A percentile compares a stretch with the other conserved stretches of the same genome.
These are phyloP conservation scores for Stylosanthes scabra DNA, from an alignment of 331 rosid species.

Conservation along the genomic window DNA sequence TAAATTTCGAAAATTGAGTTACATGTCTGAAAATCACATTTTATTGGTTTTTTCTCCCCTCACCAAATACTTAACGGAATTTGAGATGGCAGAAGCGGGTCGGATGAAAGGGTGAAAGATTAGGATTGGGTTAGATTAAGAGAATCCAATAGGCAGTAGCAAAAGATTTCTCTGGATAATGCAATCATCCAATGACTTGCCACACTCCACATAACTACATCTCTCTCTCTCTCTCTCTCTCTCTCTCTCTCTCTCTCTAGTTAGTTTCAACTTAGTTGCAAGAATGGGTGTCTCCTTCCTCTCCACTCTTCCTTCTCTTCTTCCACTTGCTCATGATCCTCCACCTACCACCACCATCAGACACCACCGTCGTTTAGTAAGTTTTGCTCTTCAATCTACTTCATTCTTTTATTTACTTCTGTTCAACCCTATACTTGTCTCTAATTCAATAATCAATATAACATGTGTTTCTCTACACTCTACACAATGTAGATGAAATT, in stretches of 20 bases:
- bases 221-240: background rate
- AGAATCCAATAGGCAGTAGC: constrained; percentile 35
- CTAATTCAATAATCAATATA: background rate
- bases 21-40: too few relatives aligned
- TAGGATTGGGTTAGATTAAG: constrained; percentile 39
- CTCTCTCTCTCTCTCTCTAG: constrained; percentile 9
- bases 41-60: too few relatives aligned
- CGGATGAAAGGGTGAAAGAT: background rate
- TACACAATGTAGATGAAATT: constrained; percentile 16
- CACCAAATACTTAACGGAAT: too few relatives aligned
- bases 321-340: constrained; percentile 51
- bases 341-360: constrained; percentile 44
- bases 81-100: background rate
- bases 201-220: constrained; percentile 35
- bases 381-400: constrained; percentile 33
- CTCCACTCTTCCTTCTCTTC: constrained; percentile 61
- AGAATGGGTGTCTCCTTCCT: constrained; percentile 84
- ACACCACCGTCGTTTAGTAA: constrained; percentile 60
- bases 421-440: background rate
- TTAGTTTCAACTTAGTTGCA: background rate
- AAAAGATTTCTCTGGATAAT: constrained; percentile 45
- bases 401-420: too few relatives aligned
- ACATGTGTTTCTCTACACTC: background rate
- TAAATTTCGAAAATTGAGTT: too few relatives aligned
- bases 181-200: constrained; percentile 36